These are phyloP conservation scores for Comarum palustre DNA, from an alignment of 306 rosid species.

Conservation along the genomic window DNA sequence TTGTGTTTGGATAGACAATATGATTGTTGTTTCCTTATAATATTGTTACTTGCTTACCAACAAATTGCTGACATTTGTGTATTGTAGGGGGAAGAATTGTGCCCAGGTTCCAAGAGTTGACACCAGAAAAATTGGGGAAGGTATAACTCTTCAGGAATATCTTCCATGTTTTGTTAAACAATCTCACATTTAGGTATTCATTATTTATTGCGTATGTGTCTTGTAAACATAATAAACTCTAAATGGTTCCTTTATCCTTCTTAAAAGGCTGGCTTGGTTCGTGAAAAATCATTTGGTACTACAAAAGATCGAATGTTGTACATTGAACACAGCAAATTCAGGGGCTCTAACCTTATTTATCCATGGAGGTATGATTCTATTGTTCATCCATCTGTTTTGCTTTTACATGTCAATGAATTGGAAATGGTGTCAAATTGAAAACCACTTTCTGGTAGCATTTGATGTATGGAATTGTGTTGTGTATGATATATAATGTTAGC, in stretches of 20 bases:
- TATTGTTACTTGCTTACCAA: slow-evolving; percentile 1
- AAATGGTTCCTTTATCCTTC: not conserved
- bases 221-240: not conserved
- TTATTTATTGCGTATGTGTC: not conserved
- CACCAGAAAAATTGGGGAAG: slow-evolving; percentile 88
- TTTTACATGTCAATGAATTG: not conserved
- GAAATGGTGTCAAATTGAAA: not conserved
- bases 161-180: not conserved
- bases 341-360: slow-evolving; percentile 86
- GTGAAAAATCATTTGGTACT: slow-evolving; percentile 91
- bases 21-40: not conserved
- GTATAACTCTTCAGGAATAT: slow-evolving; percentile 30
- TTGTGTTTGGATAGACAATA: slow-evolving; percentile 1
- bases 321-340: slow-evolving; percentile 96
- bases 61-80: slow-evolving; percentile 21
- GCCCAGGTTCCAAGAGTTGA: slow-evolving; percentile 94
- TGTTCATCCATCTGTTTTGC: not conserved
- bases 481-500: not conserved
- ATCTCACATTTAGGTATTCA: not conserved
- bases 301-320: slow-evolving; percentile 95
- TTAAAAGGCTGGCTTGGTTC: slow-evolving; percentile 83
- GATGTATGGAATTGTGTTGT: not conserved
- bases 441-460: not conserved
- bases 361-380: slow-evolving; percentile 69
- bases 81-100: slow-evolving; percentile 93